Conservation (phyloP, 192 early-diverging fungal genomes). For the Thoreauomyces humboldtii region DNA sequence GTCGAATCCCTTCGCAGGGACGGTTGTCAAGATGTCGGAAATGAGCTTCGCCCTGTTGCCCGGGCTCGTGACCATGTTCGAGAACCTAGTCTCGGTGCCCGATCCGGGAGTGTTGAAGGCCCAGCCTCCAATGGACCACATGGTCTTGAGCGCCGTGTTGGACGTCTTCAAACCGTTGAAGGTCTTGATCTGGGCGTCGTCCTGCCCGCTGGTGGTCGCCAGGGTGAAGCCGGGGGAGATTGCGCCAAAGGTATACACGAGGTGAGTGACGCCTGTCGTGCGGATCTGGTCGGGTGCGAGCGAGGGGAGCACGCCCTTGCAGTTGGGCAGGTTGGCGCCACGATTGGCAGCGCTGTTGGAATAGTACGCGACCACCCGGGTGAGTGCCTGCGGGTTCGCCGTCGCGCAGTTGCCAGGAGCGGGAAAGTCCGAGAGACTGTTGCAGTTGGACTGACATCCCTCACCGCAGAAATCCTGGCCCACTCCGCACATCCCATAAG, state of each 20-base stretch:
- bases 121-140: conserved; percentile 16
- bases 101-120: conserved; percentile 12
- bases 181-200: conserved; percentile 1
- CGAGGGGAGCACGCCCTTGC: conserved; percentile 2
- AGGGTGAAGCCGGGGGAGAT: background rate
- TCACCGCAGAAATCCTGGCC: background rate
- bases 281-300: conserved; percentile 1
- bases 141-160: background rate
- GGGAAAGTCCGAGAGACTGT: conserved; percentile 9
- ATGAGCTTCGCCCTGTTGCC: background rate
- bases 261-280: conserved; percentile 4
- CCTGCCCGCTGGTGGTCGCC: background rate
- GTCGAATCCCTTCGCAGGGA: conserved; percentile 7
- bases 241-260: background rate
- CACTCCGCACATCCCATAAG: background rate
- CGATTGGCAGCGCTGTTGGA: background rate
- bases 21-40: background rate
- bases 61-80: background rate
- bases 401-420: background rate
- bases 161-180: conserved; percentile 3
- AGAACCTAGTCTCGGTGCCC: conserved; percentile 12
- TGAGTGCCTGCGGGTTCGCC: background rate
- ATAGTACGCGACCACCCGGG: conserved; percentile 16
- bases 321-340: background rate
- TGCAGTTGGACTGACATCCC: conserved; percentile 3